Conservation (phyloP, 305 asterid species). For the Fraxinus dipetala region DNA sequence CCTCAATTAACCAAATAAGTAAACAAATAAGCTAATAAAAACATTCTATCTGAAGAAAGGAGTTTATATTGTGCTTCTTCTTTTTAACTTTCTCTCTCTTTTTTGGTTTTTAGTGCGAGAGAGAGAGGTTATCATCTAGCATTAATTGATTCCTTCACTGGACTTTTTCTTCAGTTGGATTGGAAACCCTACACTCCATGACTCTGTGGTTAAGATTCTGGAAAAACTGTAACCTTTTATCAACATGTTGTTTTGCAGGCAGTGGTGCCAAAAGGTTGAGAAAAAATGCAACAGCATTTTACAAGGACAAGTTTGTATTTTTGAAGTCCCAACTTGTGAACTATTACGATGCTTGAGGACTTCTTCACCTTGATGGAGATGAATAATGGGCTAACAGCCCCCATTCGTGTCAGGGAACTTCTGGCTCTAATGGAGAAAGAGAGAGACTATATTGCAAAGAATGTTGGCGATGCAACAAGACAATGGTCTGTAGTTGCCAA, state of each 20-base stretch:
- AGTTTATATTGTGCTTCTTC: neutral
- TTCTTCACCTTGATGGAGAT: slow-evolving; percentile 65
- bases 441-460: slow-evolving; percentile 29
- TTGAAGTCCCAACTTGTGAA: slow-evolving; percentile 26
- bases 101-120: neutral
- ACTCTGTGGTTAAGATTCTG: neutral
- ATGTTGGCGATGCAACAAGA: slow-evolving; percentile 40
- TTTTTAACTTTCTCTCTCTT: neutral
- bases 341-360: slow-evolving; percentile 57
- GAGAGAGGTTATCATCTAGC: neutral
- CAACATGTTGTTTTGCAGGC: neutral
- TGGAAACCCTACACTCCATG: neutral
- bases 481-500: slow-evolving; percentile 68
- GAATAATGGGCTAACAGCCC: slow-evolving; percentile 60
- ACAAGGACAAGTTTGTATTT: neutral
- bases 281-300: neutral
- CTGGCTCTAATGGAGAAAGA: slow-evolving; percentile 54
- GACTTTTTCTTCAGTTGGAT: neutral
- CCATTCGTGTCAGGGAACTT: slow-evolving; percentile 66
- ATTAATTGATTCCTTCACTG: neutral
- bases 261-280: neutral
- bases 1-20: neutral
- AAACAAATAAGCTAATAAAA: neutral
- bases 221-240: neutral
- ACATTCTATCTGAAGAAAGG: neutral